Conservation (phyloP, 2,329 filamentous ascomycete species). For the Fusarium tanahbumbuense region DNA sequence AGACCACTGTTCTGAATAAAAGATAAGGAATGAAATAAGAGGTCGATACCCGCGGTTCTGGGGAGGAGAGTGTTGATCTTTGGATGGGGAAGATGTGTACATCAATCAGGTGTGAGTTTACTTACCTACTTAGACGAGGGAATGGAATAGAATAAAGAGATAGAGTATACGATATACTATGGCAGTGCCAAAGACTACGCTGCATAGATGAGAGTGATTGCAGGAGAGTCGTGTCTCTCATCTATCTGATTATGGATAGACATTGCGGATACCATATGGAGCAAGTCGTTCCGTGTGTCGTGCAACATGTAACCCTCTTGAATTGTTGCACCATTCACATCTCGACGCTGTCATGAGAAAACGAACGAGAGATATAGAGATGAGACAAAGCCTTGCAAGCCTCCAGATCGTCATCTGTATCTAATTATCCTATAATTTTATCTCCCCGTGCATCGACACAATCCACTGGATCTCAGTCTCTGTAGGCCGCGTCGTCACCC, state of each 20-base stretch:
- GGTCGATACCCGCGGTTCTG: slow-evolving; percentile 10
- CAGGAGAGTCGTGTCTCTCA: not conserved
- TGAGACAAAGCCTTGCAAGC: slow-evolving; percentile 1
- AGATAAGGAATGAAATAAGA: slow-evolving; percentile 3
- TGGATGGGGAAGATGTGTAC: not conserved
- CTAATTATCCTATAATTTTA: slow-evolving; percentile 7
- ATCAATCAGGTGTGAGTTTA: slow-evolving; percentile 7
- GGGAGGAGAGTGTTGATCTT: slow-evolving; percentile 1
- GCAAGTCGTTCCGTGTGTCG: not conserved
- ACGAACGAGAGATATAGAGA: not conserved
- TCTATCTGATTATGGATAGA: not conserved
- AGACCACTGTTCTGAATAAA: not conserved
- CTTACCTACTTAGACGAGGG: not conserved
- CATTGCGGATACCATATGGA: not conserved
- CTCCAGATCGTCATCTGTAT: not conserved
- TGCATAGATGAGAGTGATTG: not conserved
- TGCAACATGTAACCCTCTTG: not conserved
- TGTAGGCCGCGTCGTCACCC: slow-evolving; percentile 16
- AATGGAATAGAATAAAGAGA: slow-evolving; percentile 2
- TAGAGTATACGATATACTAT: slow-evolving; percentile 13
- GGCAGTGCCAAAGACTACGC: not conserved
- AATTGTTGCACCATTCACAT: slow-evolving; percentile 4
- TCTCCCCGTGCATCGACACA: not conserved
- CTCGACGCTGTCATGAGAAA: not conserved
- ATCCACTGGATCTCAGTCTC: slow-evolving; percentile 22